phyloP scores from a whole-genome alignment of 768 basidiomycete species.

The Suillus lakei region DNA sequence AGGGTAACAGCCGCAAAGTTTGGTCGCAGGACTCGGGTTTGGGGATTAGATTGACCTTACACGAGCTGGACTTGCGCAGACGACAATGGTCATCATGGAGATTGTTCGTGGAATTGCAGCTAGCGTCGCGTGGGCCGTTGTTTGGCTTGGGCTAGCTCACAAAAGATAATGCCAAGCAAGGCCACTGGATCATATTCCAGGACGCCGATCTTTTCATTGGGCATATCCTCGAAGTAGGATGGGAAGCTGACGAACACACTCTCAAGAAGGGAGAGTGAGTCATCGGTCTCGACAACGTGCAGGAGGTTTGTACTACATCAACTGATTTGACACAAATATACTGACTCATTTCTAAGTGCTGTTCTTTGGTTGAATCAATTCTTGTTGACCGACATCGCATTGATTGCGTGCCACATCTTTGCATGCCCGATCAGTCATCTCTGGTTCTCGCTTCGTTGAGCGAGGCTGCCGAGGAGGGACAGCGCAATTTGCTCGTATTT shows the following conservation, averaged over 20 bases:
- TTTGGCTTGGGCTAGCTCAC: slow-evolving; percentile 35
- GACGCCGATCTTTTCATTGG: slow-evolving; percentile 89
- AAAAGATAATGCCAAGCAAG: slow-evolving; percentile 25
- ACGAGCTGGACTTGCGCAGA: slow-evolving; percentile 77
- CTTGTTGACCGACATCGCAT: slow-evolving; percentile 80
- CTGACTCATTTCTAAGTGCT: slow-evolving; percentile 54
- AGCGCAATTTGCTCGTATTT: slow-evolving; percentile 15
- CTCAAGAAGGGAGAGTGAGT: slow-evolving; percentile 86
- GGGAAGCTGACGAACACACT: slow-evolving; percentile 56
- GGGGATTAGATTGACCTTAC: slow-evolving; percentile 72
- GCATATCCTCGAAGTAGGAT: slow-evolving; percentile 79
- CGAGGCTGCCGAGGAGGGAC: slow-evolving; percentile 11
- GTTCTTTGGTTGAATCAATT: slow-evolving; percentile 89
- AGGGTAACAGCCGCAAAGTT: slow-evolving; percentile 26
- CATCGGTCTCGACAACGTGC: slow-evolving; percentile 75
- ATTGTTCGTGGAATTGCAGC: slow-evolving; percentile 61
- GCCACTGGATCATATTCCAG: slow-evolving; percentile 78
- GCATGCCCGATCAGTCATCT: slow-evolving; percentile 36
- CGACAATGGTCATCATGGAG: slow-evolving; percentile 88
- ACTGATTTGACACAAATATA: slow-evolving; percentile 19
- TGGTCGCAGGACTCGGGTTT: slow-evolving; percentile 31
- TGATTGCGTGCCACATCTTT: slow-evolving; percentile 71
- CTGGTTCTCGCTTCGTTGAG: slow-evolving; percentile 18
- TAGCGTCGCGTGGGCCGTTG: slow-evolving; percentile 26
- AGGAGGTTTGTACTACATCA: slow-evolving; percentile 61